These are phyloP conservation scores for Fusarium piperis DNA, from an alignment of 2,329 filamentous ascomycete genomes.

Conservation along the genomic window DNA sequence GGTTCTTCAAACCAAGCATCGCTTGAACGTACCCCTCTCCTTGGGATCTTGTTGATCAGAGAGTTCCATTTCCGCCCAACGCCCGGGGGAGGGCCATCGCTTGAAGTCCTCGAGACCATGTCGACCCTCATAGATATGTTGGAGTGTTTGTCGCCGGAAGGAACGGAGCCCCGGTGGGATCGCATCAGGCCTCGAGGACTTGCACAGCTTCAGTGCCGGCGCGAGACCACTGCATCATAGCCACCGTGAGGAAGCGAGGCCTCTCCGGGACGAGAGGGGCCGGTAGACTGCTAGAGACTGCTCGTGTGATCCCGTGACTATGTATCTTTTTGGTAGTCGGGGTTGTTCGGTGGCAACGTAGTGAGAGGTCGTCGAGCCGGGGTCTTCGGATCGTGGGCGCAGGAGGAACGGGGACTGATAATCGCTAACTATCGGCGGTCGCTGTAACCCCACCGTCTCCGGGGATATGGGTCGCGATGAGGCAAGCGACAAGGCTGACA, in stretches of 20 bases:
- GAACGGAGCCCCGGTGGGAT: conserved; percentile 27
- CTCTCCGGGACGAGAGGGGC: conserved; percentile 32
- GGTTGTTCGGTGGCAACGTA: not conserved
- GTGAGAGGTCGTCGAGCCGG: conserved; percentile 8
- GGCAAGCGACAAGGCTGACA: not conserved
- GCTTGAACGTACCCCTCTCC: conserved; percentile 12
- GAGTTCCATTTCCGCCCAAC: conserved; percentile 32
- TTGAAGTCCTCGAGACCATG: conserved; percentile 46
- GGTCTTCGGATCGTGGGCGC: conserved; percentile 21
- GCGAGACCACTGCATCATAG: conserved; percentile 41
- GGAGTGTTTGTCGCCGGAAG: conserved; percentile 23
- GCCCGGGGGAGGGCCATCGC: conserved; percentile 38
- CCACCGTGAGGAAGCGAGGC: conserved; percentile 32
- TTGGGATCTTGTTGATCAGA: conserved; percentile 29
- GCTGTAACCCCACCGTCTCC: not conserved
- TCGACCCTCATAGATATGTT: conserved; percentile 28
- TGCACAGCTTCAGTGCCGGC: conserved; percentile 39
- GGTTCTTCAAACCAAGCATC: not conserved
- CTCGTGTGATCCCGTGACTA: not conserved
- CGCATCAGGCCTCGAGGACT: conserved; percentile 37
- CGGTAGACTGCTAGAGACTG: not conserved
- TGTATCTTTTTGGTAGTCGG: not conserved
- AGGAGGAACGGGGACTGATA: conserved; percentile 19
- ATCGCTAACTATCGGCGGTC: not conserved
- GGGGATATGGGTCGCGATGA: not conserved